Evolutionary conservation across 2,329 filamentous ascomycete genomes (phyloP), one percentile per base, ranked within the genome.

Genomic region (Diaporthe capsici): DNA sequence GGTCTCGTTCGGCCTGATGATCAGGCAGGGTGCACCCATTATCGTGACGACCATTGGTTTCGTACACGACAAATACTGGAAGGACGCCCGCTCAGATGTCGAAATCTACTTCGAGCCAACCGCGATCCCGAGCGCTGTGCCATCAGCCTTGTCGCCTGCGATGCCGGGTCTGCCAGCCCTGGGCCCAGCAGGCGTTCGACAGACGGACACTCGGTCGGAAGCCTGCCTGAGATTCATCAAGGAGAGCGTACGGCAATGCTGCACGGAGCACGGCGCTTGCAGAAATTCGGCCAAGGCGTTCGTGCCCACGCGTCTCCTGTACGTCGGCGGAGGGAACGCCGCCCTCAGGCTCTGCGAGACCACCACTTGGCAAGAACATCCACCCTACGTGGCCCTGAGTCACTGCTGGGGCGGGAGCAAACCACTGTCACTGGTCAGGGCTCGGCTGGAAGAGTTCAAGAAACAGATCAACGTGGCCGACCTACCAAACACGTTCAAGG

Each of bases 351-450:
- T 68, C 13, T 68, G 65, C n/a, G 65, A 68, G n/a, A 68, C 65
- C 3, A 20, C 65, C 7, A 53, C 65, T 1, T 68, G 65, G 65
- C 47, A 68, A n/a, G 47, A 68, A 12, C 65, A 53, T 31, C 65
- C 65, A 3, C 65, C 65, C 2, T 68, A 68, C 47, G 65, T 68
- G 31, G 65, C 65, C 5, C 13, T 68, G 13, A 68, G 65, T 7
- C 65, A 68, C 31, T 68, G 65, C 31, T 68, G 65, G 65, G 65
- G 65, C 34, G 65, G 65, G 31, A 39, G 65, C 34, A 68, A 68
- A 20, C 65, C 65, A 22, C 49, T 68, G 20, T 68, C 65, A 6
- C 65, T 68, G 22, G 10, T 37, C 13, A 68, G 20, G n/a, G 31
- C 65, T 3, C 65, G 65, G 31, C 47, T 68, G 47, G 15, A 25